Percentiles rank a stretch among this genome's conserved stretches.
phyloP scores from a whole-genome alignment of 306 rosid genomes.

The Calophaca sinica region DNA sequence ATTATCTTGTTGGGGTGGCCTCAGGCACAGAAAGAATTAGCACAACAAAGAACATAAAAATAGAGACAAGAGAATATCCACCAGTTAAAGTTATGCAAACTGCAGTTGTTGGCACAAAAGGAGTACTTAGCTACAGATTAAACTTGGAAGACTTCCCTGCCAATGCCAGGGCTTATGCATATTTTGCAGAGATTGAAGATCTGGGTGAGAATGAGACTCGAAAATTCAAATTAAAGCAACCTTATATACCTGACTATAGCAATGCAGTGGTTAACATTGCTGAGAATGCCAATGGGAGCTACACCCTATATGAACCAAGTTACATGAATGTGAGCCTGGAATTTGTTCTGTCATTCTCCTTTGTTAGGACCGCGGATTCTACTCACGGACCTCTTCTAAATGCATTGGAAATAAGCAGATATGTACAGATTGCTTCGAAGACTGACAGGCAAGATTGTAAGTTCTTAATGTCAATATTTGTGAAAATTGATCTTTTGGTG shows the following conservation, averaged over 20 bases:
- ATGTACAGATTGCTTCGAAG: constrained; percentile 60
- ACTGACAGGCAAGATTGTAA: constrained; percentile 73
- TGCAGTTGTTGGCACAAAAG: constrained; percentile 74
- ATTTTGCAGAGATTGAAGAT: constrained; percentile 75
- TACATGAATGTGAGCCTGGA: constrained; percentile 83
- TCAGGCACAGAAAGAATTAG: constrained; percentile 77
- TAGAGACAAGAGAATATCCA: constrained; percentile 70
- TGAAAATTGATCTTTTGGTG: constrained; percentile 13
- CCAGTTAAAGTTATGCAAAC: constrained; percentile 86
- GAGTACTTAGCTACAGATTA: constrained; percentile 70
- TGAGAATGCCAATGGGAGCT: constrained; percentile 84
- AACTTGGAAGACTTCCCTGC: constrained; percentile 78
- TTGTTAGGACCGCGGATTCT: constrained; percentile 72
- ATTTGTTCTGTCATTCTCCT: constrained; percentile 81
- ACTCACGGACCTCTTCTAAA: constrained; percentile 79
- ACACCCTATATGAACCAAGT: constrained; percentile 86
- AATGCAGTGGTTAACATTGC: constrained; percentile 84
- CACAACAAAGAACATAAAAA: constrained; percentile 59
- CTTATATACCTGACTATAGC: constrained; percentile 61
- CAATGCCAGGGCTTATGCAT: constrained; percentile 77
- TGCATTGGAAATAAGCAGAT: constrained; percentile 83
- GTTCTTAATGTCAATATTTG: constrained; percentile 29
- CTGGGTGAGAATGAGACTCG: constrained; percentile 62
- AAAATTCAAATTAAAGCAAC: constrained; percentile 70
- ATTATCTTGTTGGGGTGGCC: constrained; percentile 83